phyloP scores from a whole-genome alignment of 2,329 filamentous ascomycete species.

The Neonectria faginata region DNA sequence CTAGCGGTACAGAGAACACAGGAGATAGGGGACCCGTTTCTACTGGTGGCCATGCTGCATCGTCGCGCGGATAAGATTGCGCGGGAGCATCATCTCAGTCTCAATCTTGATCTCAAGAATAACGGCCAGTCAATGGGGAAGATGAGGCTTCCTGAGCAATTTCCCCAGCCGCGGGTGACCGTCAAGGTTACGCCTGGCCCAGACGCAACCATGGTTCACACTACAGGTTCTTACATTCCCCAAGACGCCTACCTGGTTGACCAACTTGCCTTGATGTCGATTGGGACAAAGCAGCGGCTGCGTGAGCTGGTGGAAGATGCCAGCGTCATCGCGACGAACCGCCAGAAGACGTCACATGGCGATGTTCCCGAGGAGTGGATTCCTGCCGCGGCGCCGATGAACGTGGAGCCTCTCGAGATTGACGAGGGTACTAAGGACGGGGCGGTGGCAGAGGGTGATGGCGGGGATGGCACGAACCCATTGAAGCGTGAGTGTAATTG shows the following conservation, averaged over 20 bases:
- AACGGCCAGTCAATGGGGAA: conserved; percentile 58
- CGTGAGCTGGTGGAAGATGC: conserved; percentile 83
- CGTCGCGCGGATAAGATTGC: conserved; percentile 69
- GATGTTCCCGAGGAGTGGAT: conserved; percentile 80
- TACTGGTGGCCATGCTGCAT: conserved; percentile 72
- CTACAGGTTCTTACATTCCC: conserved; percentile 77
- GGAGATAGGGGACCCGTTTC: conserved; percentile 79
- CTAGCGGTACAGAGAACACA: conserved; percentile 71
- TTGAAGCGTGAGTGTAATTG: conserved; percentile 67
- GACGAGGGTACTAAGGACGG: conserved; percentile 41
- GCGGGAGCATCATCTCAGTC: conserved; percentile 65
- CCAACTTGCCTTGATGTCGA: conserved; percentile 83
- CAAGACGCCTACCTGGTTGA: conserved; percentile 82
- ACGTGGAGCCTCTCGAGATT: conserved; percentile 53
- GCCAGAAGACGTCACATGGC: conserved; percentile 84
- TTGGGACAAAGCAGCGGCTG: conserved; percentile 84
- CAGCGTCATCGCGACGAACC: conserved; percentile 74
- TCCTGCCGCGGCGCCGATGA: conserved; percentile 72
- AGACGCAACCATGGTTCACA: conserved; percentile 72
- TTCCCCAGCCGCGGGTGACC: conserved; percentile 64
- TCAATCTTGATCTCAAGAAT: conserved; percentile 68
- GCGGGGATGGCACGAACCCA: conserved; percentile 65
- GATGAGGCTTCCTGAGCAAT: conserved; percentile 62
- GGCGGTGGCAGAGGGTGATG: conserved; percentile 58
- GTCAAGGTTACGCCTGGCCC: conserved; percentile 68